Evolutionary conservation across 768 basidiomycete species (phyloP), one percentile per base, ranked within the genome.

Genomic region (Podaxis carcinomalis): DNA sequence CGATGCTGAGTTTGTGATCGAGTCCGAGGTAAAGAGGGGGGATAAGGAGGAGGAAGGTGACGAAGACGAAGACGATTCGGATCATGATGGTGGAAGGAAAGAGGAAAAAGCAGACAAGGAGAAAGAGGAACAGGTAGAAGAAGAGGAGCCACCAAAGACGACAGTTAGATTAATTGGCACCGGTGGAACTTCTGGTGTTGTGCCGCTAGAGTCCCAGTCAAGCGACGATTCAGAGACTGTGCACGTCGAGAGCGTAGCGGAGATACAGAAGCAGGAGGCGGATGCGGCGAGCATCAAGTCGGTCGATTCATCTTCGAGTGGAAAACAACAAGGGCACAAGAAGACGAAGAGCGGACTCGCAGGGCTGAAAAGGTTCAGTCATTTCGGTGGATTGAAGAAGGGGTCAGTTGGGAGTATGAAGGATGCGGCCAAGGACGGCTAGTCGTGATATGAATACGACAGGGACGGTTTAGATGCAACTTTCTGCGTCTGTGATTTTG

Each of bases 111-210:
- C 46, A 19, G 35, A 37, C 19, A 13, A 60, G 5, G 28, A 46
- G 23, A 27, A 53, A 14, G 40, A 60, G 14, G 32, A 44, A 7
- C 21, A 39, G 11, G 63, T 58, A 5, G 54, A 63, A 5, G 54
- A 63, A 10, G 64, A 62, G 13, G 50, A 57, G 4, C 66, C 70
- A 21, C 67, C 76, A 19, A 77, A 78, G 50, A 73, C 77, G 10
- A 85, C 83, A 11, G 78, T 88, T 55, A 82, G 84, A 47, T 69
- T 88, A 13, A 79, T 88, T n/a, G 86, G 85, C 19, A 82, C 78
- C 1, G 80, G 81, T 19, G 83, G 83, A 16, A 71, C 75, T 23
- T 68, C 74, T 32, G 84, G 83, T 21, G 61, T 69, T 16, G 70
- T 70, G 5, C 40, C 65, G n/a, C 10, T 60, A 9, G 51, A 59